Evolutionary conservation across 306 rosid species (phyloP).

Genomic region (Rosa chinensis): DNA sequence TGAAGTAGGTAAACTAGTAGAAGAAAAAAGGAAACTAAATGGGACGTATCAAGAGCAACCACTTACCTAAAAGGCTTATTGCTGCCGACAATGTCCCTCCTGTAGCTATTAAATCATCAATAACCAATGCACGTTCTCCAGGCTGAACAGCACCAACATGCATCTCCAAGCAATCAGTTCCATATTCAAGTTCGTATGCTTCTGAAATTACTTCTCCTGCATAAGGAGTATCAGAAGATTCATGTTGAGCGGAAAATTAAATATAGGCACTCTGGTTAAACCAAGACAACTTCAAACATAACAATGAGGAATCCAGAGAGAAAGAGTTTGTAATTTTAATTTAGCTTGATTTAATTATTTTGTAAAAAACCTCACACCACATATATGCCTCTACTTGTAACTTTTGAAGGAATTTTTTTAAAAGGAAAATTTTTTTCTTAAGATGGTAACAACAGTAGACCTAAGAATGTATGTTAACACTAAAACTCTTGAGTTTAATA

Average conservation of each 20-base stretch:
- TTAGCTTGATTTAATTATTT: background rate
- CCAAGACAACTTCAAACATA: background rate
- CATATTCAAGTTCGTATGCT: slow-evolving; percentile 82
- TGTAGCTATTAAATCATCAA: slow-evolving; percentile 93
- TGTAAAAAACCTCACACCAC: background rate
- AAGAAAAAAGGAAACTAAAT: slow-evolving; percentile 12
- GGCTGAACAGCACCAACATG: slow-evolving; percentile 82
- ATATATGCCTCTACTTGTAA: background rate
- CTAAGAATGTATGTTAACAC: background rate
- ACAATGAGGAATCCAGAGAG: background rate
- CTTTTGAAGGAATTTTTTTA: background rate
- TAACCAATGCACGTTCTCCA: slow-evolving; percentile 76
- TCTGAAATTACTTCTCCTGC: slow-evolving; percentile 83
- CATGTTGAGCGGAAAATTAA: background rate
- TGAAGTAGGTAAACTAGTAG: background rate
- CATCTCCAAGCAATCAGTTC: slow-evolving; percentile 87
- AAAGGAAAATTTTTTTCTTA: background rate
- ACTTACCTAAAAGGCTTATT: slow-evolving; percentile 76
- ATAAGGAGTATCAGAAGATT: slow-evolving; percentile 19
- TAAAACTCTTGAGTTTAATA: background rate
- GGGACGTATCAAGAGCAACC: slow-evolving; percentile 5
- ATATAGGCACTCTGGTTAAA: background rate
- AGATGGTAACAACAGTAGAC: background rate
- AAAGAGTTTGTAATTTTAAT: background rate
- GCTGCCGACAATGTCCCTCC: slow-evolving; percentile 97